Percentiles rank a stretch among this genome's conserved stretches.
These are phyloP conservation scores for Trichoderma virens DNA, from an alignment of 495 filamentous ascomycete species.

Conservation along the genomic window DNA sequence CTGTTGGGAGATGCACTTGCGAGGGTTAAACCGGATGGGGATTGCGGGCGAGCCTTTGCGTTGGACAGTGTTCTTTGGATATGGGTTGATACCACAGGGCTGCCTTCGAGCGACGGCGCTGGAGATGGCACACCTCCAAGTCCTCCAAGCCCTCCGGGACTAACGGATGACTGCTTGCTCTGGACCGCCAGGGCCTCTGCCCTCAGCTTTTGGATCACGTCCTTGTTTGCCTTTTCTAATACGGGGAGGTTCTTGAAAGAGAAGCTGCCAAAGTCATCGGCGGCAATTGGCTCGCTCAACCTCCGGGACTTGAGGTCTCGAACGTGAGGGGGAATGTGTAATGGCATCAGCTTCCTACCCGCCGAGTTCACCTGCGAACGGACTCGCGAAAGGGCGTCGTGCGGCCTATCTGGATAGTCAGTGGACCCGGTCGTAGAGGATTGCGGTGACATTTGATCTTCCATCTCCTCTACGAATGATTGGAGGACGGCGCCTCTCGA, in stretches of 20 bases:
- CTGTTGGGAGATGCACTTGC: constrained; percentile 80
- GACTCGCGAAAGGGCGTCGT: constrained; percentile 88
- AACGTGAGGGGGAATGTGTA: constrained; percentile 94
- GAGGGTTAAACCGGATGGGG: constrained; percentile 72
- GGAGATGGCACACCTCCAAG: constrained; percentile 30
- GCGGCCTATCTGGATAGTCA: constrained; percentile 77
- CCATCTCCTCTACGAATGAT: constrained; percentile 83
- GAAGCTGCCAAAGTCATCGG: constrained; percentile 94
- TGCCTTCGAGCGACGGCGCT: constrained; percentile 68
- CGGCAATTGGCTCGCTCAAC: constrained; percentile 79
- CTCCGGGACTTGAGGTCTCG: constrained; percentile 78
- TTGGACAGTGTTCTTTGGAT: constrained; percentile 77
- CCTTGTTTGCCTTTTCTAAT: constrained; percentile 95
- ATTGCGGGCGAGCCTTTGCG: constrained; percentile 70
- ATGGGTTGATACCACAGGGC: constrained; percentile 69
- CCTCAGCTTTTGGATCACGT: constrained; percentile 90
- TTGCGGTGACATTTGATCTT: constrained; percentile 74
- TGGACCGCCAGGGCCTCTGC: constrained; percentile 75
- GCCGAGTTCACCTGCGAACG: constrained; percentile 69
- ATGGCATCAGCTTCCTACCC: constrained; percentile 85
- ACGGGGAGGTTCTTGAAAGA: constrained; percentile 96
- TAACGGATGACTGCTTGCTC: constrained; percentile 34
- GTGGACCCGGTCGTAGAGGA: constrained; percentile 49
- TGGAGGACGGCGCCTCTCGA: constrained; percentile 82
- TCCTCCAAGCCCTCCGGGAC: constrained; percentile 33